phyloP scores from a whole-genome alignment of 495 filamentous ascomycete species.

The Jackrogersella minutella region DNA sequence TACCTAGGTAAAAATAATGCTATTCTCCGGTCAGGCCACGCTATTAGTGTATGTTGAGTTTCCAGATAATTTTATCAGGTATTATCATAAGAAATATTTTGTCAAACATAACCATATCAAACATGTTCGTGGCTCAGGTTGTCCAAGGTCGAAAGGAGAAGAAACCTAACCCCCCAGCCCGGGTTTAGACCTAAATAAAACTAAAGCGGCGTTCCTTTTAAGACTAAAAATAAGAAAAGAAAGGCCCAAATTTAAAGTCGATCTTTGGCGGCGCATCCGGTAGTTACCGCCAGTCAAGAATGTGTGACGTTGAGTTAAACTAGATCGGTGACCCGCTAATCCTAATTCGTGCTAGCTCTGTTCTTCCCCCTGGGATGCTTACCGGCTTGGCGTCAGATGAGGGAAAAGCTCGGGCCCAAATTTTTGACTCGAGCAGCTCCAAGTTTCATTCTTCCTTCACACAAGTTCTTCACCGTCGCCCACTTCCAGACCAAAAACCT shows the following conservation, averaged over 20 bases:
- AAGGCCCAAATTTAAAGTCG: slow-evolving; percentile 15
- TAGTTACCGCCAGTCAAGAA: slow-evolving; percentile 38
- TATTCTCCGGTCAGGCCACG: background rate
- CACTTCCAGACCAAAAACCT: slow-evolving; percentile 22
- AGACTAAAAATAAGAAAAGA: slow-evolving; percentile 27
- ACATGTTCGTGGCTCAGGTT: slow-evolving; percentile 29
- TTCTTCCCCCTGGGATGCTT: slow-evolving; percentile 30
- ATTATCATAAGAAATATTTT: slow-evolving; percentile 11
- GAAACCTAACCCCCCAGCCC: no score
- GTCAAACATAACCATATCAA: slow-evolving; percentile 13
- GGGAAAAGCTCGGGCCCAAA: slow-evolving; percentile 22
- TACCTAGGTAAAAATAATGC: background rate
- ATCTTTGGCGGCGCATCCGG: slow-evolving; percentile 38
- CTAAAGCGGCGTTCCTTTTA: slow-evolving; percentile 33
- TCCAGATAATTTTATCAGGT: slow-evolving; percentile 15
- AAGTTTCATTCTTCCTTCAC: slow-evolving; percentile 14
- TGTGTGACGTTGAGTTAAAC: slow-evolving; percentile 44
- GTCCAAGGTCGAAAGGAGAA: slow-evolving; percentile 18
- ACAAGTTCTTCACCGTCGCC: slow-evolving; percentile 41
- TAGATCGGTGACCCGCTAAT: slow-evolving; percentile 35
- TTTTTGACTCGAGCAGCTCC: slow-evolving; percentile 2
- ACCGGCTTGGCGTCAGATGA: slow-evolving; percentile 39
- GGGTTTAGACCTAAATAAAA: no score
- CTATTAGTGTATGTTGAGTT: background rate
- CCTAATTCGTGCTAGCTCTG: background rate